These are phyloP conservation scores for Colletotrichum sp. DNA, from an alignment of 2,329 filamentous ascomycete species.

Conservation along the genomic window DNA sequence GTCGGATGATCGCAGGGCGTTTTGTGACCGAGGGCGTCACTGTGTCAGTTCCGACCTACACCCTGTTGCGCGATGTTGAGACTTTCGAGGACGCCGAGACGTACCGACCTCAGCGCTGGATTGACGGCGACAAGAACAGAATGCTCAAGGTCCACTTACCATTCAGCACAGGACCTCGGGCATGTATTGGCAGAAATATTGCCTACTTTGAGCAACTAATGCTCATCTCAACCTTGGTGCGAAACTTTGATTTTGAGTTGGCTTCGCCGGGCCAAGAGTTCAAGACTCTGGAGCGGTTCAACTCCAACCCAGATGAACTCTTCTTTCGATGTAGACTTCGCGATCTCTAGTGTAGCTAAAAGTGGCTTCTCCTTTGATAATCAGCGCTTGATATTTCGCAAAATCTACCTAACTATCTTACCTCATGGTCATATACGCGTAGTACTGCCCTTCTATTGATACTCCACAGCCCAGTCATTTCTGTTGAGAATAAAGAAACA, in stretches of 20 bases:
- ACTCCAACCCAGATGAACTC: not conserved
- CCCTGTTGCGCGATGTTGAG: not conserved
- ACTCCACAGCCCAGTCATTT: not conserved
- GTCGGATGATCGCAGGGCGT: not conserved
- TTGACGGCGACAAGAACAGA: not conserved
- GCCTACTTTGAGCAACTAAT: not conserved
- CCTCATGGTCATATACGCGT: not conserved
- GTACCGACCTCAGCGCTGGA: not conserved
- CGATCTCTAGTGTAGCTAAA: not conserved
- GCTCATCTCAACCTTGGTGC: not conserved
- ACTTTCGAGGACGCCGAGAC: not conserved
- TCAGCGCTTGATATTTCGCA: rapidly evolving
- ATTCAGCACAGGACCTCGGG: not conserved
- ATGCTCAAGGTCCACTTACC: not conserved
- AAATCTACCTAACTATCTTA: too few relatives aligned
- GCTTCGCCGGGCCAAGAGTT: not conserved
- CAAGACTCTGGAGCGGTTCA: not conserved
- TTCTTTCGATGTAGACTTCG: not conserved
- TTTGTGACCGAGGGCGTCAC: not conserved
- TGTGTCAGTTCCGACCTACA: not conserved
- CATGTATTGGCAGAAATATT: not conserved
- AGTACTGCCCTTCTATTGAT: not conserved
- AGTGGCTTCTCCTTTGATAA: rapidly evolving
- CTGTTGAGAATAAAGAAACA: not conserved
- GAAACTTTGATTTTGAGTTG: not conserved